Conservation (phyloP, 305 asterid genomes). For the Fraxinus sp. region DNA sequence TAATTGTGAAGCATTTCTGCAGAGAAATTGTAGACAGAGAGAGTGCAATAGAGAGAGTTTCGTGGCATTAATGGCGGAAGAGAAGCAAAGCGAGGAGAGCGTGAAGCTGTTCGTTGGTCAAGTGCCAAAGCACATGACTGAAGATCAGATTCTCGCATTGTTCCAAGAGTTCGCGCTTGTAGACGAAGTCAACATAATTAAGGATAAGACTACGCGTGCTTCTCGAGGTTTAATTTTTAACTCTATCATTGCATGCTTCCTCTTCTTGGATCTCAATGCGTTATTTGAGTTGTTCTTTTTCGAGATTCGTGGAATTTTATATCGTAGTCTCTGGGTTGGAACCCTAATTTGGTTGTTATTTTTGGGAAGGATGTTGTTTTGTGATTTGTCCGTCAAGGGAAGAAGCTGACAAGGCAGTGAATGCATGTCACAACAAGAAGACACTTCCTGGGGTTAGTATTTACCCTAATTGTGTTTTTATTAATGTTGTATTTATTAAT, state of each 20-base stretch:
- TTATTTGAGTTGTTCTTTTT: slow-evolving; percentile 24
- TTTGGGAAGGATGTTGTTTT: slow-evolving; percentile 66
- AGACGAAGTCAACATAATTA: slow-evolving; percentile 83
- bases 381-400: slow-evolving; percentile 76
- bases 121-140: slow-evolving; percentile 82
- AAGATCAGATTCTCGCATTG: slow-evolving; percentile 60
- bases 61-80: slow-evolving; percentile 66
- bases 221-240: slow-evolving; percentile 52
- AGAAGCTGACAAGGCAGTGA: slow-evolving; percentile 84
- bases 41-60: slow-evolving; percentile 2
- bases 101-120: slow-evolving; percentile 91
- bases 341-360: slow-evolving; percentile 43
- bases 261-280: slow-evolving; percentile 49
- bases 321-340: slow-evolving; percentile 16
- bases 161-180: slow-evolving; percentile 67
- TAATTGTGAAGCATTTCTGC: slow-evolving; percentile 6
- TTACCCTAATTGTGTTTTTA: background rate
- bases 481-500: slow-evolving; percentile 15
- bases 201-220: slow-evolving; percentile 77
- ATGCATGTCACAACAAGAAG: slow-evolving; percentile 77
- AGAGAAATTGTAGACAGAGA: slow-evolving; percentile 14
- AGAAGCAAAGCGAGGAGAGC: slow-evolving; percentile 50
- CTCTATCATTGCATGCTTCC: slow-evolving; percentile 28
- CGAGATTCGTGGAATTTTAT: slow-evolving; percentile 28
- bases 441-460: slow-evolving; percentile 80